A percentile compares a stretch with the other conserved stretches of the same genome.
phyloP scores from a whole-genome alignment of 2,329 filamentous ascomycete species.

The Echinosphaeria canescens region DNA sequence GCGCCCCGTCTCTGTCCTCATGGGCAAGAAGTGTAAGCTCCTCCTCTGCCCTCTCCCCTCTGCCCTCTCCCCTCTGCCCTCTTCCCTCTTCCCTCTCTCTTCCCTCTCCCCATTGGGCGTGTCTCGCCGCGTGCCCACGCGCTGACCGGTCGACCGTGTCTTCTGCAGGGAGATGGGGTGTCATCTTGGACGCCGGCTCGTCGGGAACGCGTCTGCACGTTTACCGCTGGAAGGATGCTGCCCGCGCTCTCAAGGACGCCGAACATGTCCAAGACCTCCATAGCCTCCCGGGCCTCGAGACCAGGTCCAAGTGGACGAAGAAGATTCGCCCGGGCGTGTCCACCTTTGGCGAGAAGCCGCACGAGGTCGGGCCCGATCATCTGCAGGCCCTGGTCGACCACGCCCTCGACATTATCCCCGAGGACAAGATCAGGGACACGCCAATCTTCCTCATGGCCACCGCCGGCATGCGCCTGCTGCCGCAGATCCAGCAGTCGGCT shows the following conservation, averaged over 20 bases:
- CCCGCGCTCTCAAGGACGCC: slow-evolving; percentile 39
- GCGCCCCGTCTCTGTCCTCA: no score
- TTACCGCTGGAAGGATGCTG: slow-evolving; percentile 76
- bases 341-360: slow-evolving; percentile 60
- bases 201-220: slow-evolving; percentile 91
- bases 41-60: background rate
- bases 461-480: slow-evolving; percentile 79
- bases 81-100: no score
- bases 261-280: slow-evolving; percentile 35
- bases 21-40: slow-evolving; percentile 6
- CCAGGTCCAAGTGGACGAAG: slow-evolving; percentile 73
- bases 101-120: no score
- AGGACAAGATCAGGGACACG: slow-evolving; percentile 57
- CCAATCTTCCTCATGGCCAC: slow-evolving; percentile 92
- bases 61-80: slow-evolving; percentile 1
- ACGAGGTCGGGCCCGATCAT: slow-evolving; percentile 62
- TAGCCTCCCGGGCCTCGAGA: slow-evolving; percentile 58
- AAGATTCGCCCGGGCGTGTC: slow-evolving; percentile 92
- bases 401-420: slow-evolving; percentile 58
- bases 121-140: no score
- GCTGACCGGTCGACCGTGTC: no score
- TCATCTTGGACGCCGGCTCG: slow-evolving; percentile 93
- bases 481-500: slow-evolving; percentile 45
- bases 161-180: slow-evolving; percentile 60
- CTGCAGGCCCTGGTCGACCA: slow-evolving; percentile 62